Evolutionary conservation across 1,284 basidiomycete species (phyloP), one percentile per base, ranked within the genome.

Genomic region (Paramarasmius palmivorus): DNA sequence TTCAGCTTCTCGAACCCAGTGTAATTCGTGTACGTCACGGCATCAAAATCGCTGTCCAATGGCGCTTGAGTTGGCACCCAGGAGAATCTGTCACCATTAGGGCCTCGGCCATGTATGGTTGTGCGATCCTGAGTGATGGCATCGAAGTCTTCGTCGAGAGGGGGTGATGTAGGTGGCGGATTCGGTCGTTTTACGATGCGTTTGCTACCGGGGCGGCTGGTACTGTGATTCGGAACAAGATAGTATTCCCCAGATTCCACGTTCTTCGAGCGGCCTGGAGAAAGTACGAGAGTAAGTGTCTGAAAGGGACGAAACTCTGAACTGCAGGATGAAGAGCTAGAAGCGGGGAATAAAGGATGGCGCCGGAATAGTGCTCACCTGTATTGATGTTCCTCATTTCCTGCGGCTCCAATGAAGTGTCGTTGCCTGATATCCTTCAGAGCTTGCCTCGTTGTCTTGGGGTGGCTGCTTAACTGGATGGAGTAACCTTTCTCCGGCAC

Each of bases 131-230:
- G 49, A 63, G 73, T 76, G 49, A 68, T 59, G 26, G 72, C 71
- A 61, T 76, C 74, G 57, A 76, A 76, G 57, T 69, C 70, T 54
- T 74, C 73, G 47, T 70, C 70, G 36, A 75, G 66, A 15, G 72
- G 69, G 42, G 68, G 63, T 44, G 68, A 73, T 19, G 71, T 73
- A 3, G 66, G 67, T 8, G 73, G 66, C 6, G 68, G 63, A 40
- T 68, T 65, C 14, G 67, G 60, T 48, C 67, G 60, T 59, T 71
- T 62, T 25, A 56, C 41, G 19, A 56, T 32, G 5, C 42, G 55
- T 53, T 53, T 53, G 5, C 36, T 42, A 10, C 47, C 19, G 2
- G 61, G 66, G 35, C 61, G 63, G 9, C 61, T 63, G 35, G 59
- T 55, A 36, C 55, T n/a, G n/a, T n/a, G 58, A 45, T 68, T 65